These are phyloP conservation scores for Plasmodium malariae DNA, from an alignment of 169 alveolate species.

Conservation along the genomic window DNA sequence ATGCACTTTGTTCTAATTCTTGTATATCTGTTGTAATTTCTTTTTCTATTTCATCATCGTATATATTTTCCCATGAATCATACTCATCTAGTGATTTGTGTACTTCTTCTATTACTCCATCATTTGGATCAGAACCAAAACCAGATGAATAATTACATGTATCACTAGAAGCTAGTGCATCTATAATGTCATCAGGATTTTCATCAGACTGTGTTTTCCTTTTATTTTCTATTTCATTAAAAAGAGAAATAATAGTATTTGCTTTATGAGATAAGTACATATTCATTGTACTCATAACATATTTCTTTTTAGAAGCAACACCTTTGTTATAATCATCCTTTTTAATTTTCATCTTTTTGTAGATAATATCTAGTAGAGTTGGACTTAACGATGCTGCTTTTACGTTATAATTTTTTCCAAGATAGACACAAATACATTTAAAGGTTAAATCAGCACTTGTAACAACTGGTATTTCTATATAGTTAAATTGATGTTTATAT, in stretches of 20 bases:
- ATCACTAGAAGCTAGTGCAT: neutral
- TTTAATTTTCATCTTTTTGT: constrained; percentile 15
- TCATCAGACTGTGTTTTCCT: constrained; percentile 18
- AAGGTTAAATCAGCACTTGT: constrained; percentile 4
- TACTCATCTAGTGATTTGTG: neutral
- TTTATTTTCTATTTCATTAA: constrained; percentile 3
- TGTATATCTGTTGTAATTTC: constrained; percentile 14
- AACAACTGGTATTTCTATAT: constrained; percentile 38
- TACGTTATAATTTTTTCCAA: constrained; percentile 23
- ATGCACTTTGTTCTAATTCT: neutral
- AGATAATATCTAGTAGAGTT: neutral
- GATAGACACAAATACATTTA: constrained; percentile 42
- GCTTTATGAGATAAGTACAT: constrained; percentile 10
- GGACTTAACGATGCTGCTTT: constrained; percentile 16
- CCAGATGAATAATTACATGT: neutral
- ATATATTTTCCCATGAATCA: constrained; percentile 4
- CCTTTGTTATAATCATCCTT: neutral
- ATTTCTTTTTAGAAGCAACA: neutral
- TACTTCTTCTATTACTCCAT: neutral
- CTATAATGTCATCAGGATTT: constrained; percentile 22
- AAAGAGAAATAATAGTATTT: neutral
- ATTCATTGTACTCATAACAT: neutral
- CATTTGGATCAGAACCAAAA: neutral
- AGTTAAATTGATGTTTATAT: constrained; percentile 18
- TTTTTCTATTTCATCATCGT: constrained; percentile 11